These are phyloP conservation scores for Candida berthetii DNA, from an alignment of 805 yeast genomes.

Conservation along the genomic window DNA sequence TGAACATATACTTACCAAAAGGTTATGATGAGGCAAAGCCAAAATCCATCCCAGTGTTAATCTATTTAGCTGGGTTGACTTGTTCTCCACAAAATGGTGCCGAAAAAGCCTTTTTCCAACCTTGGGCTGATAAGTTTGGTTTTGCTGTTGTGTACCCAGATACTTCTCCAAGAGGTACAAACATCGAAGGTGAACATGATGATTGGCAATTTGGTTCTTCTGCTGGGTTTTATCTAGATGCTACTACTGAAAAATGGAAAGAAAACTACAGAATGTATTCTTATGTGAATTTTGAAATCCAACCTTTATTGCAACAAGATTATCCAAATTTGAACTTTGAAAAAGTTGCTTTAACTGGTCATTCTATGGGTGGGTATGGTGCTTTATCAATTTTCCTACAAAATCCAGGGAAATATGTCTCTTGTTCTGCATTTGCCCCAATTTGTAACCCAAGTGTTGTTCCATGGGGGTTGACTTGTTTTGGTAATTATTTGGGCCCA, in stretches of 20 bases:
- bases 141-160: conserved; percentile 92
- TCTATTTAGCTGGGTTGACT: conserved; percentile 84
- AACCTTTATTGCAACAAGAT: conserved; percentile 32
- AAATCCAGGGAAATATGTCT: conserved; percentile 66
- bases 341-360: conserved; percentile 81
- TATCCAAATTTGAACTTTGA: conserved; percentile 48
- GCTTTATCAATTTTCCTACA: conserved; percentile 67
- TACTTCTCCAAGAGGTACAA: conserved; percentile 90
- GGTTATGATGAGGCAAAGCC: conserved; percentile 24
- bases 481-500: conserved; percentile 68
- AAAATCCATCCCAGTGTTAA: conserved; percentile 58
- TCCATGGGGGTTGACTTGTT: conserved; percentile 89
- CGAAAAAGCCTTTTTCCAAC: conserved; percentile 87
- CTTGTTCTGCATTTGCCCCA: conserved; percentile 90
- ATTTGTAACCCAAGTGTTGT: conserved; percentile 71
- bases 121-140: conserved; percentile 73
- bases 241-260: conserved; percentile 67
- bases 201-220: conserved; percentile 90
- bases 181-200: conserved; percentile 73
- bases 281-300: conserved; percentile 70
- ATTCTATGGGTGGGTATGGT: conserved; percentile 98
- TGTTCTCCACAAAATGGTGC: conserved; percentile 92
- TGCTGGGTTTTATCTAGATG: conserved; percentile 92
- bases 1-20: conserved; percentile 78
- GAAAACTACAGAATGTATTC: conserved; percentile 81